Evolutionary conservation across 192 early-diverging fungal species (phyloP).

Genomic region (Coemansia aciculifera): DNA sequence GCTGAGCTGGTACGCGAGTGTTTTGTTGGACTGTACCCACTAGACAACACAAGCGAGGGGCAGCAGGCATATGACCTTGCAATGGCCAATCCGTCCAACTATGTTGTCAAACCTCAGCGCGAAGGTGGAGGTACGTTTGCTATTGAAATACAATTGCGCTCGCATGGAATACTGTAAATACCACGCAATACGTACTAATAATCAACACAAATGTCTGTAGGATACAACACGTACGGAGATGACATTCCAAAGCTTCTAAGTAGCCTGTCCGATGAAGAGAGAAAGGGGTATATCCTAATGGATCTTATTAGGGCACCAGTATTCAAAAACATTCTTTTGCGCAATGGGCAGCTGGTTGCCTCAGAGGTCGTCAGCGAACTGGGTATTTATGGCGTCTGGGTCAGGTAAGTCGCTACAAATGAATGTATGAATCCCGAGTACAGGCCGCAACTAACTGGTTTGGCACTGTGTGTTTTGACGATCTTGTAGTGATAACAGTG

Average conservation of each 20-base stretch:
- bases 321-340: conserved; percentile 71
- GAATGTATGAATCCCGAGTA: neutral
- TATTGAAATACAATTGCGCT: conserved; percentile 24
- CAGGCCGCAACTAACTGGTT: neutral
- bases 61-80: conserved; percentile 67
- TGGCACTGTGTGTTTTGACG: neutral
- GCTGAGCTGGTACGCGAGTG: conserved; percentile 63
- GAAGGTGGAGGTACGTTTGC: conserved; percentile 78
- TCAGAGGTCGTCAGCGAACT: conserved; percentile 88
- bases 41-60: conserved; percentile 71
- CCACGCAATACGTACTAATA: neutral
- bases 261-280: conserved; percentile 61
- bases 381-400: conserved; percentile 89
- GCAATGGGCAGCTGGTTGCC: conserved; percentile 69
- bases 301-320: conserved; percentile 84
- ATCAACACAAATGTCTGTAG: neutral
- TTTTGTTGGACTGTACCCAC: conserved; percentile 90
- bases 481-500: conserved; percentile 57
- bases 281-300: conserved; percentile 92
- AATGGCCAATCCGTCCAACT: conserved; percentile 62
- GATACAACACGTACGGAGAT: conserved; percentile 87
- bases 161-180: conserved; percentile 32
- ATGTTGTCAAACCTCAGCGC: conserved; percentile 94
- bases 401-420: conserved; percentile 59
- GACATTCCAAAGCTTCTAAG: conserved; percentile 69